phyloP scores from a whole-genome alignment of 352 stramenopile genomes.

The Pythium pyrilobum region DNA sequence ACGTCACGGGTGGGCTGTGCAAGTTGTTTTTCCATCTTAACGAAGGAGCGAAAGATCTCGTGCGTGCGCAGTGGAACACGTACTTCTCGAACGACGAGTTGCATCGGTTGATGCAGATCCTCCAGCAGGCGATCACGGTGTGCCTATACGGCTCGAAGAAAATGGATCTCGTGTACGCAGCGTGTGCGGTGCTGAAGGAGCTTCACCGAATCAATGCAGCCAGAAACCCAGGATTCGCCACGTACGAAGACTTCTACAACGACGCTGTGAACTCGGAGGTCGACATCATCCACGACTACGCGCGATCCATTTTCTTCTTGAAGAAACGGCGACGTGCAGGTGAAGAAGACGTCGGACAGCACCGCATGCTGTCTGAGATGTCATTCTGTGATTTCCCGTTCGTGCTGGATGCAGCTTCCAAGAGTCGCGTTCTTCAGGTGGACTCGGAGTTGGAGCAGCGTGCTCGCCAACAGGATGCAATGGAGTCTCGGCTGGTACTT shows the following conservation, averaged over 20 bases:
- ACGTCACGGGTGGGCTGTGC: slow-evolving; percentile 60
- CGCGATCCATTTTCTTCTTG: slow-evolving; percentile 62
- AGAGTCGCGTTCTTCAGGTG: slow-evolving; percentile 68
- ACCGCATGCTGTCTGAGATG: slow-evolving; percentile 67
- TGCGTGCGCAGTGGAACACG: slow-evolving; percentile 47
- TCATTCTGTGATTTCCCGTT: slow-evolving; percentile 82
- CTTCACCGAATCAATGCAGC: slow-evolving; percentile 59
- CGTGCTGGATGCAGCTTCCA: slow-evolving; percentile 72
- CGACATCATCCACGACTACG: slow-evolving; percentile 76
- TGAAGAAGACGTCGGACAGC: slow-evolving; percentile 23
- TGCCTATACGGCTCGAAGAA: slow-evolving; percentile 65
- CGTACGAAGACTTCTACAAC: slow-evolving; percentile 78
- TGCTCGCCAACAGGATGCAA: slow-evolving; percentile 45
- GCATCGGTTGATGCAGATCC: slow-evolving; percentile 57
- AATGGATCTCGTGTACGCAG: slow-evolving; percentile 72
- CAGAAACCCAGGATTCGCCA: slow-evolving; percentile 39
- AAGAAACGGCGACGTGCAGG: slow-evolving; percentile 41
- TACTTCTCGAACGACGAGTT: slow-evolving; percentile 57
- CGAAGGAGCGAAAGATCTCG: slow-evolving; percentile 36
- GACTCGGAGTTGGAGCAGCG: slow-evolving; percentile 74
- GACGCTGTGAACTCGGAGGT: slow-evolving; percentile 78
- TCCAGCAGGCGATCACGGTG: slow-evolving; percentile 75
- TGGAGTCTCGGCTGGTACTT: slow-evolving; percentile 33
- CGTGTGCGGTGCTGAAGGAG: slow-evolving; percentile 56
- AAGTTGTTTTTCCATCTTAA: slow-evolving; percentile 65